Percentiles rank a stretch among this genome's conserved stretches.
These are phyloP conservation scores for Serpula lacrymans DNA, from an alignment of 768 basidiomycete genomes.

Conservation along the genomic window DNA sequence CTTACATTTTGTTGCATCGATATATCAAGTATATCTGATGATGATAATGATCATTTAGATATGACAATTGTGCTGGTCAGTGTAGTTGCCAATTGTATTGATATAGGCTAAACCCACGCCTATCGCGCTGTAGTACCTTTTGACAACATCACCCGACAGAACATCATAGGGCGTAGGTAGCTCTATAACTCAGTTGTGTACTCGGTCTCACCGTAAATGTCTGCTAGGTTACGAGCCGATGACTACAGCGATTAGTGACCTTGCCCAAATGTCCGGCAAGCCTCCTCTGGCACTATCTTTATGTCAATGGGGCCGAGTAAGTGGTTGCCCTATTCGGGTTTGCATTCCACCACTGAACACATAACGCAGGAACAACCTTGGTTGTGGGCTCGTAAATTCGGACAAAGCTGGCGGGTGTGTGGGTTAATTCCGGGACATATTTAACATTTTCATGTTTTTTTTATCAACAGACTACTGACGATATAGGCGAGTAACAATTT, in stretches of 20 bases:
- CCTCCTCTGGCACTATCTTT: slow-evolving; percentile 57
- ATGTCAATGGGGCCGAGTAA: slow-evolving; percentile 67
- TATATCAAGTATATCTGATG: neutral
- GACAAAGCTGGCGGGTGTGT: slow-evolving; percentile 65
- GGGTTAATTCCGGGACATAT: neutral
- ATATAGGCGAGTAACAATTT: slow-evolving; percentile 36
- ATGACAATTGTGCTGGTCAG: slow-evolving; percentile 57
- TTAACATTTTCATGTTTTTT: neutral
- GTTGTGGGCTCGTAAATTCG: slow-evolving; percentile 57
- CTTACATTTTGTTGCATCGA: neutral
- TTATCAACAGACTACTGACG: slow-evolving; percentile 42
- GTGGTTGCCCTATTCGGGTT: slow-evolving; percentile 7
- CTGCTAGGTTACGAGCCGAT: slow-evolving; percentile 54
- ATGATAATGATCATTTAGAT: too few relatives aligned
- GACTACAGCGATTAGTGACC: slow-evolving; percentile 52
- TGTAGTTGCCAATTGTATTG: neutral
- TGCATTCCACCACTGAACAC: slow-evolving; percentile 2
- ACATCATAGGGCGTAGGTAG: slow-evolving; percentile 51
- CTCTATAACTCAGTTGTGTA: neutral
- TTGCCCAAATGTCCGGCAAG: slow-evolving; percentile 45
- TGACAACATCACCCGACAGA: slow-evolving; percentile 52
- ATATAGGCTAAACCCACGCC: neutral
- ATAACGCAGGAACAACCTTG: slow-evolving; percentile 53
- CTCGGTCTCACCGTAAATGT: neutral
- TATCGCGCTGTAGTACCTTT: slow-evolving; percentile 42